Conservation (phyloP, 441 rosid species). For the Bruguiera hainesii region DNA sequence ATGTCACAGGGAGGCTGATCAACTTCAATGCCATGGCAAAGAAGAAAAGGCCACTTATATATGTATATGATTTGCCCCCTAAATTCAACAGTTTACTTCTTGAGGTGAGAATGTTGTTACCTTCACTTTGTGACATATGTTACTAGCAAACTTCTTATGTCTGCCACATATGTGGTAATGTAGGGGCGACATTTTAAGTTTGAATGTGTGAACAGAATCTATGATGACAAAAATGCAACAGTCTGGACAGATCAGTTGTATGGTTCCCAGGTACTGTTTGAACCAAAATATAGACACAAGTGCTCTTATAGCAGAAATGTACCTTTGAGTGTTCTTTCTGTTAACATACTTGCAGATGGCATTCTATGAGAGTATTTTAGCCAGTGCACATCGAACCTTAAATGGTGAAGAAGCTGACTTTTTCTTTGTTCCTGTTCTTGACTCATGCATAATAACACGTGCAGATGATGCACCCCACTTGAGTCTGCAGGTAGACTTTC, state of each 20-base stretch:
- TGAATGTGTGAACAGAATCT: constrained; percentile 85
- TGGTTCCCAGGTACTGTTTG: constrained; percentile 77
- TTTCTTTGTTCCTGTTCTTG: constrained; percentile 97
- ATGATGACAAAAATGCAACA: constrained; percentile 74
- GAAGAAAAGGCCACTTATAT: constrained; percentile 88
- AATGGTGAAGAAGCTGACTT: constrained; percentile 95
- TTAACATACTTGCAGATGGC: constrained; percentile 61
- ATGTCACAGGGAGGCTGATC: constrained; percentile 36
- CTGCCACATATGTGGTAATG: constrained; percentile 25
- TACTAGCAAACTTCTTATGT: constrained; percentile 22
- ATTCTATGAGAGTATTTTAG: constrained; percentile 83
- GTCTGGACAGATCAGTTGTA: constrained; percentile 86
- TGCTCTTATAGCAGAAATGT: constrained; percentile 11
- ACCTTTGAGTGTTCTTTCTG: constrained; percentile 1
- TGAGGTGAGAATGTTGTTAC: constrained; percentile 52
- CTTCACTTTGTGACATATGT: constrained; percentile 10
- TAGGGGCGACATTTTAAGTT: constrained; percentile 92
- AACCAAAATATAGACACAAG: constrained; percentile 11
- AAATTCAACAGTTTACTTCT: constrained; percentile 89
- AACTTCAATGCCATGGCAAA: constrained; percentile 59
- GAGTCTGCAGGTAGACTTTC: constrained; percentile 55
- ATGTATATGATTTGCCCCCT: constrained; percentile 91
- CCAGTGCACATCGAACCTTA: constrained; percentile 76
- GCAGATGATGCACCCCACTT: constrained; percentile 95
- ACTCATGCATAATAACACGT: constrained; percentile 90